Evolutionary conservation across 192 early-diverging fungal genomes (phyloP).

Genomic region (Chytriomyces confervae): DNA sequence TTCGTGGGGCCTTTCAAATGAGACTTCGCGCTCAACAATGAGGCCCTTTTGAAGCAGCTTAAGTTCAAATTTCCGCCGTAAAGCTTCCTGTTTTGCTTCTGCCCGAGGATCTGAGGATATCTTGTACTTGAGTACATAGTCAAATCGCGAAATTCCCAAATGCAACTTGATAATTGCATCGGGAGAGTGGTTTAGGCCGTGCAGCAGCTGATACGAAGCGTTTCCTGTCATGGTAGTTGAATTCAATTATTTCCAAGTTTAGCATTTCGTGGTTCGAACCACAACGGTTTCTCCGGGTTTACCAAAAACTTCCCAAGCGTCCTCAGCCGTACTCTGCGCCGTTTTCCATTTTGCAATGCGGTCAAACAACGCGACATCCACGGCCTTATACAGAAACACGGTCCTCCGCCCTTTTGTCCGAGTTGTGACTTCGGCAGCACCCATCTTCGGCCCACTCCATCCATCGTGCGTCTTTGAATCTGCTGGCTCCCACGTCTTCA

Average conservation of each 20-base stretch:
- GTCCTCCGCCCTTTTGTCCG: conserved; percentile 29
- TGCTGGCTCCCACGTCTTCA: neutral
- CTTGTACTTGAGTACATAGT: conserved; percentile 33
- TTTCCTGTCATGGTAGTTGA: neutral
- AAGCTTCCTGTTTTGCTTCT: neutral
- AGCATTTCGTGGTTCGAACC: neutral
- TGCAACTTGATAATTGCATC: conserved; percentile 32
- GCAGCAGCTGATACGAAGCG: neutral
- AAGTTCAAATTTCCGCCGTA: conserved; percentile 21
- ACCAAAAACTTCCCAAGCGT: conserved; percentile 34
- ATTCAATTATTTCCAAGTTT: neutral
- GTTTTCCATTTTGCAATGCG: conserved; percentile 36
- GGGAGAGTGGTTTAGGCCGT: conserved; percentile 8
- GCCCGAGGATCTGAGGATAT: neutral
- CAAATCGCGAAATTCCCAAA: conserved; percentile 30
- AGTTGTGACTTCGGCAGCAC: neutral
- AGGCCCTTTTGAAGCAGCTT: conserved; percentile 31
- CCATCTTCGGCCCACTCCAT: conserved; percentile 24
- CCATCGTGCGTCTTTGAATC: conserved; percentile 21
- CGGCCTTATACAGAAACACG: conserved; percentile 15
- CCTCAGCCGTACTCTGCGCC: neutral
- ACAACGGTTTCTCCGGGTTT: neutral
- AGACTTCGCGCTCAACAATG: conserved; percentile 33
- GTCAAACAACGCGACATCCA: conserved; percentile 30
- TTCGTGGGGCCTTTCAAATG: conserved; percentile 30